Base-by-base conservation (phyloP, 257 asterid species). In the Jasminum sambac region DNA sequence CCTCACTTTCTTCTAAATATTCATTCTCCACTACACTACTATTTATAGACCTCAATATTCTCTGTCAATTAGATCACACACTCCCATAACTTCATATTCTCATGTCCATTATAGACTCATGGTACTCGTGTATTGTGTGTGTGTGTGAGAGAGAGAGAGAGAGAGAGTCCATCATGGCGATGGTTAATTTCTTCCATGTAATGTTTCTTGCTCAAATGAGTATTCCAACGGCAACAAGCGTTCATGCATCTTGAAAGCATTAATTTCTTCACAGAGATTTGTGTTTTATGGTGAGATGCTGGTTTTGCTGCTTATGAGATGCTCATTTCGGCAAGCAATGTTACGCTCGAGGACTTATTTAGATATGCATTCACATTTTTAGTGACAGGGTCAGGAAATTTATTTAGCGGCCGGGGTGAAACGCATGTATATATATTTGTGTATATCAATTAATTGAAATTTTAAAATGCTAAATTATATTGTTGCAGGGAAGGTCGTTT, bases 171-270 rank as follows among this genome's bases (percentile, higher is more conserved):
- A 6, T 41, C 9, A 24, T 42, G 36, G 36, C 36, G 11, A 57
- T 50, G 52, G 23, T 46, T n/a, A n/a, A n/a, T n/a, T 26, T 59
- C 82, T 84, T 80, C 84, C 79, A 72, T 42, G 30, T 81, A 84
- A 84, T 43, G 67, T 80, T 84, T 80, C 88, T 84, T 84, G 88
- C 88, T 80, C 88, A 84, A 84, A 84, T 84, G 88, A 84, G 88
- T 81, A 78, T 84, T 81, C 85, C 88, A 84, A 73, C 48, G 17
- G 68, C 77, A 59, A 6, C 16, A 61, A 66, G 70, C n/a, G 36
- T 13, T 55, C 0, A 4, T 4, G 62, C 62, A 55, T 52, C 8
- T 46, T 21, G 14, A 16, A 16, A 46, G 14, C 57, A 46, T 46
- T 5, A 43, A 44, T 44, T 14, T 44, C 52, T 44, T 44, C n/a